Evolutionary conservation across 208 protist species (phyloP).

Genomic region (Trypanosoma theileri): DNA sequence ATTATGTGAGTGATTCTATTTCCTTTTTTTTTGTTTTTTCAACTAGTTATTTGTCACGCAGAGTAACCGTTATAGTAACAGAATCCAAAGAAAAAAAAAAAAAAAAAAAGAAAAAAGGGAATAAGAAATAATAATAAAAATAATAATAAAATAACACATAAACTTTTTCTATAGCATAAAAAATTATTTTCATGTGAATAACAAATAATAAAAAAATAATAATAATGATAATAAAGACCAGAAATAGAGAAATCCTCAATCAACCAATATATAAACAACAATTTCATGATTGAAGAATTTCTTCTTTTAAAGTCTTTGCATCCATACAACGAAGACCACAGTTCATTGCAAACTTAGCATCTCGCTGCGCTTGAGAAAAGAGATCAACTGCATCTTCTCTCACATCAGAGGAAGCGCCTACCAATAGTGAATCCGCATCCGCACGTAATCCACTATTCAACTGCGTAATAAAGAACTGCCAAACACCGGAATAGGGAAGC

Average conservation of each 20-base stretch:
- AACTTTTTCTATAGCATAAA: neutral
- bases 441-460: conserved; percentile 69
- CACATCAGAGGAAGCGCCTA: conserved; percentile 38
- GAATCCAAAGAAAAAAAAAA: neutral
- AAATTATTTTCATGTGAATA: neutral
- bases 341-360: conserved; percentile 27
- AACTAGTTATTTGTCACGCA: no score
- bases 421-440: conserved; percentile 49
- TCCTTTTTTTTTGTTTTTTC: no score
- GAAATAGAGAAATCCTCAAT: neutral
- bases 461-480: conserved; percentile 58
- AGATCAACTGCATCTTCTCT: neutral
- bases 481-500: conserved; percentile 57
- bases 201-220: neutral
- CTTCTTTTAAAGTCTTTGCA: conserved; percentile 10
- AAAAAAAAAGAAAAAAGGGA: neutral
- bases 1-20: no score
- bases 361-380: conserved; percentile 5
- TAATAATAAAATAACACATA: neutral
- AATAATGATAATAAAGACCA: neutral
- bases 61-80: no score
- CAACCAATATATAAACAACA: conserved; percentile 2
- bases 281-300: conserved; percentile 17
- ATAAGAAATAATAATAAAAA: neutral
- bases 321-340: conserved; percentile 29